These are phyloP conservation scores for Tetrahymena malaccensis DNA, from an alignment of 73 alveolate species.

Conservation along the genomic window DNA sequence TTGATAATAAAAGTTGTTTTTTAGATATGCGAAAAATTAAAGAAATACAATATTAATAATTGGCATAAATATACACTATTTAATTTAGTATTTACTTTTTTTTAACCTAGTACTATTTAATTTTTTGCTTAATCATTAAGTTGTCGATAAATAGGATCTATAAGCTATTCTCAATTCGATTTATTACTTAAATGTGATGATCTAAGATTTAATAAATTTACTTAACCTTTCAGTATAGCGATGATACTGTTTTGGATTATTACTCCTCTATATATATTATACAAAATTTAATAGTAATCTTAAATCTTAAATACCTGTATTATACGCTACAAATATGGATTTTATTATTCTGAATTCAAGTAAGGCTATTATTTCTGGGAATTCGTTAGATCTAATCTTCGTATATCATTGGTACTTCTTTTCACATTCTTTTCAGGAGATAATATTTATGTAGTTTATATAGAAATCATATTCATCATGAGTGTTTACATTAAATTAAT, in stretches of 20 bases:
- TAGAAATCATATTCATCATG: background rate
- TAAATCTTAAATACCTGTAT: background rate
- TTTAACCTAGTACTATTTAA: background rate
- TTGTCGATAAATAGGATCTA: background rate
- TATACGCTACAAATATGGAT: background rate
- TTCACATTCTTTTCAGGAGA: background rate
- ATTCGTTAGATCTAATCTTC: background rate
- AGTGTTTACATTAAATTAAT: background rate
- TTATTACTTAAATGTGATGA: background rate
- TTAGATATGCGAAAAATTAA: background rate
- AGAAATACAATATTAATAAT: too few relatives aligned
- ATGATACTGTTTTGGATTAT: background rate
- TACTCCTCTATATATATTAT: background rate
- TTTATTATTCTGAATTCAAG: background rate
- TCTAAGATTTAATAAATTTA: background rate
- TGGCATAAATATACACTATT: background rate
- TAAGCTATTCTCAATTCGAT: background rate
- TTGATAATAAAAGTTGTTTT: too few relatives aligned
- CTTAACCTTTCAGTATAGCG: background rate
- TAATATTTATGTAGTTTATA: background rate
- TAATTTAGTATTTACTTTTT: background rate
- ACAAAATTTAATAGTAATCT: background rate
- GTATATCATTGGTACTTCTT: background rate
- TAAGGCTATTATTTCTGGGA: background rate
- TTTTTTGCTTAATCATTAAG: background rate